These are phyloP conservation scores for Gracilaria caudata DNA, from an alignment of 23 red algal genomes.

Conservation along the genomic window DNA sequence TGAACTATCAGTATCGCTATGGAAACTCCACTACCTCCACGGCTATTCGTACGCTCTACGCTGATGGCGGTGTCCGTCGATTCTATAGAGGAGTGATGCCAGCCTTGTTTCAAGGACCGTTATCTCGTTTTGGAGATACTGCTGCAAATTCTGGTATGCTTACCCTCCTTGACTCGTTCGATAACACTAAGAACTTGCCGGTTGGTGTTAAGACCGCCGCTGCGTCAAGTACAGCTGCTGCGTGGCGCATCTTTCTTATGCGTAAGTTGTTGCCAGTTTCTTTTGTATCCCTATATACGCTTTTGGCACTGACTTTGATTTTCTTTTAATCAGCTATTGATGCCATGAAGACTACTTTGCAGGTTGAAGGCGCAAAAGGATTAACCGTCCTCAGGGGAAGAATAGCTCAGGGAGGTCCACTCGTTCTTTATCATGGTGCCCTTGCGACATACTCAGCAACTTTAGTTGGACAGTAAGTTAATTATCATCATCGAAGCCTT, in stretches of 20 bases:
- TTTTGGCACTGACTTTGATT: constrained; percentile 3
- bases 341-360: constrained; percentile 76
- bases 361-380: constrained; percentile 79
- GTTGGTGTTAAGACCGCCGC: constrained; percentile 67
- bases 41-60: constrained; percentile 62
- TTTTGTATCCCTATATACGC: background rate
- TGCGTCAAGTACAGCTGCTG: constrained; percentile 48
- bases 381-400: constrained; percentile 44
- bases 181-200: constrained; percentile 61
- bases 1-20: constrained; percentile 78
- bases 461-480: constrained; percentile 68
- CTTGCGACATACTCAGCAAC: constrained; percentile 66
- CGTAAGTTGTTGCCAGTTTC: constrained; percentile 45
- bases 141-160: constrained; percentile 74
- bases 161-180: constrained; percentile 67
- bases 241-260: constrained; percentile 83
- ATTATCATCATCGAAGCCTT: background rate
- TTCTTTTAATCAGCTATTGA: constrained; percentile 40
- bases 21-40: constrained; percentile 47
- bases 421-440: constrained; percentile 74
- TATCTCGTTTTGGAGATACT: constrained; percentile 78
- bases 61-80: constrained; percentile 70
- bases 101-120: constrained; percentile 64
- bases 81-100: constrained; percentile 70
- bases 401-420: constrained; percentile 42